A percentile compares a stretch with the other conserved stretches of the same genome.
Evolutionary conservation across 2,329 filamentous ascomycete genomes (phyloP).

Genomic region (Fusarium temperatum): DNA sequence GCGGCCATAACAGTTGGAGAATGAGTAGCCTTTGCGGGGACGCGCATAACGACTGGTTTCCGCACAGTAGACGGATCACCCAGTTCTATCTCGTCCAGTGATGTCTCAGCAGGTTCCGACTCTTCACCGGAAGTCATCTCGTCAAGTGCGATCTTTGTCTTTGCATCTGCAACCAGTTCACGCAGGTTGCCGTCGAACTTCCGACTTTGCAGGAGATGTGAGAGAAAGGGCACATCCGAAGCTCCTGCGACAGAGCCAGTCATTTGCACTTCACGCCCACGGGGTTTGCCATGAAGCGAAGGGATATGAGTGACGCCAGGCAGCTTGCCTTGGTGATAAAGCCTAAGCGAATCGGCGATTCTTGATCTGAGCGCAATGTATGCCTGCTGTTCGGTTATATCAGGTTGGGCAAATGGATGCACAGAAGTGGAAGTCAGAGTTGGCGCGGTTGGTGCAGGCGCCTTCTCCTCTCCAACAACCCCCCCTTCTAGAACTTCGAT

Average conservation of each 20-base stretch:
- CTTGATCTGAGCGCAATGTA: constrained; percentile 61
- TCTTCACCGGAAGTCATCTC: constrained; percentile 64
- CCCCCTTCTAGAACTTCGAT: constrained; percentile 62
- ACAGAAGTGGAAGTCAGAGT: constrained; percentile 38
- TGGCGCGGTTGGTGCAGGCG: constrained; percentile 16
- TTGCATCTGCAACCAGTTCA: constrained; percentile 67
- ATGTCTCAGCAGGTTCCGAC: constrained; percentile 51
- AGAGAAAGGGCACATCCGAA: constrained; percentile 71
- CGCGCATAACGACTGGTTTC: constrained; percentile 60
- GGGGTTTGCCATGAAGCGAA: constrained; percentile 30
- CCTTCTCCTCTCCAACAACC: constrained; percentile 40
- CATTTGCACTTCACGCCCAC: constrained; percentile 18
- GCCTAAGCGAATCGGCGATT: constrained; percentile 62
- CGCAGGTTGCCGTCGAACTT: constrained; percentile 69
- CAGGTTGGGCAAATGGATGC: constrained; percentile 50
- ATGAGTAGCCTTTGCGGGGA: constrained; percentile 67
- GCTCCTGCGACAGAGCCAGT: constrained; percentile 59
- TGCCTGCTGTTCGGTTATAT: constrained; percentile 63
- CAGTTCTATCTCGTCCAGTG: constrained; percentile 7
- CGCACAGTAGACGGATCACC: constrained; percentile 40
- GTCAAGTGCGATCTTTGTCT: constrained; percentile 61
- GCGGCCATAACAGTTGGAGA: constrained; percentile 56
- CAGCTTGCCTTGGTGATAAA: constrained; percentile 62
- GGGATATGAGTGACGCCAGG: constrained; percentile 59
- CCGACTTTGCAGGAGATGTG: constrained; percentile 68